Evolutionary conservation across 2,329 filamentous ascomycete species (phyloP), one percentile per base, ranked within the genome.

Genomic region (Berkeleyomyces basicola): DNA sequence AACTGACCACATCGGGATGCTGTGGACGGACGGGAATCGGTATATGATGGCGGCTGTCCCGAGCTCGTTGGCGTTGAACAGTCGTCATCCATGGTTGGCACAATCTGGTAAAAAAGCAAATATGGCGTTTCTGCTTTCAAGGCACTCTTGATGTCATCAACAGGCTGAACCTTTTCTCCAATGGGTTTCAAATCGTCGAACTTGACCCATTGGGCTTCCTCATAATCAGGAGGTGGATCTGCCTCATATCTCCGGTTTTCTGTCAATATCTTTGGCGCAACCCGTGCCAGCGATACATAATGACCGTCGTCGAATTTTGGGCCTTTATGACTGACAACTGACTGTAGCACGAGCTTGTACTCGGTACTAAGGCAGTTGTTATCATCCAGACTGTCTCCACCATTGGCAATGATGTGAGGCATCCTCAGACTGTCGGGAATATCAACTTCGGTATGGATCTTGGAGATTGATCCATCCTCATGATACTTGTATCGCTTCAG

Each of bases 51-150:
- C 2, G 82, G 83, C 42, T 78, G 77, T 1, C 72, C 72, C 40
- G 77, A 75, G 1, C 74, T 77, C 53, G 73, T 73, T 5, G 78
- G 77, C 0, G 76, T 75, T 4, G 79, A 78, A 1, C 74, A 70
- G 1, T 77, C 75, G 6, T 86, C 80, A 63, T 91, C 87, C 39
- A 89, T 82, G 69, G 95, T 90, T 0, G 92, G 91, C 39, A 95
- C 82, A 47, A 97, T 88, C 72, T 96, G 92, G 70, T 96, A 99
- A 72, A 97, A 97, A 0, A 99, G 77, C 5, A 97, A 80, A 71
- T 97, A 97, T 0, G 93, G 92, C 71, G 90, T 95, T 71, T 96
- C 91, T n/a, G 86, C 81, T 67, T 83, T 86, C 59, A 97, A 75
- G 0, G 88, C 86, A 67, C 86, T 75, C 65, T 88, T 85, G 68